Conservation (phyloP, 495 filamentous ascomycete species). For the Parathielavia appendiculata region DNA sequence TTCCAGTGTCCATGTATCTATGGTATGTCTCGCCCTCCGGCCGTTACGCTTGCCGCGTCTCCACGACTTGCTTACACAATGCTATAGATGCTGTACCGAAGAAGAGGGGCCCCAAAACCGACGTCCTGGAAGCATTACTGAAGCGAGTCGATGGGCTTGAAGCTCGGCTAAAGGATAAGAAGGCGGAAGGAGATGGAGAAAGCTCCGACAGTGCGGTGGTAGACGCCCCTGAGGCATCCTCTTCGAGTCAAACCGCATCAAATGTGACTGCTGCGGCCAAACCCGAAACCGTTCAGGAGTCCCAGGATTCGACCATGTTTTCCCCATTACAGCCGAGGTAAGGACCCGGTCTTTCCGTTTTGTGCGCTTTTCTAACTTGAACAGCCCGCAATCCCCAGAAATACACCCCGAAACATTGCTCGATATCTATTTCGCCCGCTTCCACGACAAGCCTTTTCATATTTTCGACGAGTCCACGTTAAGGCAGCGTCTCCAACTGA, state of each 20-base stretch:
- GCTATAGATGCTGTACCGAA: conserved; percentile 74
- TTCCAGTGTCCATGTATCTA: conserved; percentile 87
- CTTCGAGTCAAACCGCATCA: conserved; percentile 15
- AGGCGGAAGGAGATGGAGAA: conserved; percentile 42
- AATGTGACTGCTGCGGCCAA: not conserved
- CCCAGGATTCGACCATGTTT: conserved; percentile 17
- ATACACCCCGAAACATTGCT: conserved; percentile 56
- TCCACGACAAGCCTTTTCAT: conserved; percentile 74
- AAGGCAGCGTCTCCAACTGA: conserved; percentile 60
- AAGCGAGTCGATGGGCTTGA: conserved; percentile 82
- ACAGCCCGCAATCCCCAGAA: conserved; percentile 38
- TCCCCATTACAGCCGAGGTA: conserved; percentile 16
- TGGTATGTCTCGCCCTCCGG: conserved; percentile 47
- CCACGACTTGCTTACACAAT: conserved; percentile 5
- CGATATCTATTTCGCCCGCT: conserved; percentile 68
- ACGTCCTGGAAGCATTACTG: conserved; percentile 75
- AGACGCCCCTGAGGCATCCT: conserved; percentile 17
- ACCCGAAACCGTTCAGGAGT: conserved; percentile 10
- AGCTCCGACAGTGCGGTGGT: conserved; percentile 29
- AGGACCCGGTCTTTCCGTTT: not conserved
- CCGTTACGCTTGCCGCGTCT: not conserved
- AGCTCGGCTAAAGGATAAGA: conserved; percentile 66
- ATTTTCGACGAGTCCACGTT: conserved; percentile 69
- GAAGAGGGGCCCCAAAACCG: conserved; percentile 83
- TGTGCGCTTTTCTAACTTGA: not conserved